Evolutionary conservation across 371 early-diverging fungal species (phyloP), one percentile per base, ranked within the genome.

Genomic region (Zopfochytrium polystomum): DNA sequence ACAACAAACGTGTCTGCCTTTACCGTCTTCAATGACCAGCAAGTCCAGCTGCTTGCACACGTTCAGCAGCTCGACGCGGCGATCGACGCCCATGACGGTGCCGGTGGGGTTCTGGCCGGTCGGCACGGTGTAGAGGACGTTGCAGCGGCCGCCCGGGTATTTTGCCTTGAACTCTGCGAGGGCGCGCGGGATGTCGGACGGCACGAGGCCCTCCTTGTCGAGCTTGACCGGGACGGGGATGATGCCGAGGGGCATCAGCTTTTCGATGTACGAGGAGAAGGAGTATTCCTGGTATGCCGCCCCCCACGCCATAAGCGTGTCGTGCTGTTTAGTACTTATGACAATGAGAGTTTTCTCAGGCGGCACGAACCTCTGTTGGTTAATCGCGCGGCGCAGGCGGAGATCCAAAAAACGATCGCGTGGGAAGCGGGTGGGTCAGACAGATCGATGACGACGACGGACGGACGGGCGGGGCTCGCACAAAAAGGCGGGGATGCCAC

Each of bases 51-150:
- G 65, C 48, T 62, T 68, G 5, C 76, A 72, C 35, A 86, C 67
- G 6, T 62, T 50, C 33, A 83, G 82, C 4, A 87, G 67, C 11
- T 74, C 74, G 45, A 66, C 58, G 38, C 78, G 77, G 26, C 86
- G 71, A 29, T 83, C 77, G 27, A 82, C 46, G 2, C 80, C 63
- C 25, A 80, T 75, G 45, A 68, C 74, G 23, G 61, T 70, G 22
- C 87, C 86, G 0, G 85, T 81, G 0, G 87, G 87, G 62, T 87
- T 87, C 15, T 77, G 72, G 15, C 81, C 87, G 22, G 71, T 74
- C 22, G 85, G 85, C 9, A 86, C 76, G 66, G 82, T 60, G 58
- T 87, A 88, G 7, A 81, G 66, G 5, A 78, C 62, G 4, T 75
- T 71, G 29, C 75, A 72, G 3, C 1, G 33, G 3, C 34, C 23